A percentile compares a stretch with the other conserved stretches of the same genome.
These are phyloP conservation scores for Alliaria petiolata DNA, from an alignment of 345 rosid species.

Conservation along the genomic window DNA sequence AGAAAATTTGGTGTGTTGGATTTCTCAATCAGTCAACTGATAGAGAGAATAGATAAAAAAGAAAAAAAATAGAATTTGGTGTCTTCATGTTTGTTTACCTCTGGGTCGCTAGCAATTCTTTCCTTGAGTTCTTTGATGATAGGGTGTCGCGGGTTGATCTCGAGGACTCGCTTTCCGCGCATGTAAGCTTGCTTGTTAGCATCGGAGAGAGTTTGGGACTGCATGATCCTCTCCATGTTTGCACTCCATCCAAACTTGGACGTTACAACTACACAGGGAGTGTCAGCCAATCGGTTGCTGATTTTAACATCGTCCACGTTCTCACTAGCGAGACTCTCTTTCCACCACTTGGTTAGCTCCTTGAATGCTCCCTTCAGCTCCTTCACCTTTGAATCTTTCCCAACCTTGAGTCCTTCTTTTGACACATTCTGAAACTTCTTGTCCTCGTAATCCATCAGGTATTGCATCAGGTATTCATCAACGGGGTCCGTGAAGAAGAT, in stretches of 20 bases:
- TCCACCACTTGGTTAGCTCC: conserved; percentile 98
- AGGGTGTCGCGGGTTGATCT: conserved; percentile 95
- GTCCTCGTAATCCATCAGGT: conserved; percentile 94
- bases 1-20: not conserved
- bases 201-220: conserved; percentile 89
- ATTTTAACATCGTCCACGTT: conserved; percentile 93
- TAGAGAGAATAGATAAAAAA: not conserved
- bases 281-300: conserved; percentile 83
- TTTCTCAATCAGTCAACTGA: not conserved
- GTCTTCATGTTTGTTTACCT: conserved; percentile 46
- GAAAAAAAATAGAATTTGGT: not conserved
- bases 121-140: conserved; percentile 92
- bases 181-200: conserved; percentile 89
- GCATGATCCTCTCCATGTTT: conserved; percentile 98
- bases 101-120: conserved; percentile 69
- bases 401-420: conserved; percentile 87
- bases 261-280: conserved; percentile 94
- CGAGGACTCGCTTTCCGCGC: conserved; percentile 93
- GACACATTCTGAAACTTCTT: conserved; percentile 94
- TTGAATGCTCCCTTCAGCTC: conserved; percentile 91
- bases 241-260: conserved; percentile 98
- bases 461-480: conserved; percentile 97
- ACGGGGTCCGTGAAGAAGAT: conserved; percentile 98
- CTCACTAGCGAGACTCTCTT: conserved; percentile 61
- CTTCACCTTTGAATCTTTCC: conserved; percentile 70